Evolutionary conservation across 768 basidiomycete genomes (phyloP).

Genomic region (Gautieria morchelliformis): DNA sequence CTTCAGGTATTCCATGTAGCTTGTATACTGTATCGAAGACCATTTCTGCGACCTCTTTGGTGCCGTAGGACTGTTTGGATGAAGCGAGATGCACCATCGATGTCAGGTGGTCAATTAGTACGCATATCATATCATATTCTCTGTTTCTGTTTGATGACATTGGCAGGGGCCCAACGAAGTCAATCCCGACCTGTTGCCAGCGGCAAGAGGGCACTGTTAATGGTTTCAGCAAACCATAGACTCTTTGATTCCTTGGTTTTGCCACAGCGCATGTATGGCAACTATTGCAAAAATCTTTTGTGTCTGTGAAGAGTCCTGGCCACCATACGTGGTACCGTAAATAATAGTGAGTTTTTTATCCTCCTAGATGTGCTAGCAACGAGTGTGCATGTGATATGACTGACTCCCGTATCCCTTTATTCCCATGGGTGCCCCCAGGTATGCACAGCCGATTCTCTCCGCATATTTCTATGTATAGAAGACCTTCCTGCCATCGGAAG

Average conservation of each 20-base stretch:
- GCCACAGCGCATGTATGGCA: slow-evolving; percentile 14
- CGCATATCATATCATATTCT: slow-evolving; percentile 20
- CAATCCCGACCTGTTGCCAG: slow-evolving; percentile 20
- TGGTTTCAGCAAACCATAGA: slow-evolving; percentile 17
- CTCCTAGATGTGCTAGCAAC: slow-evolving; percentile 18
- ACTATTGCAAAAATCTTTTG: slow-evolving; percentile 17
- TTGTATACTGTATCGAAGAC: slow-evolving; percentile 23
- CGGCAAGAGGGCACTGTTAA: slow-evolving; percentile 8
- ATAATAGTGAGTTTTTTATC: slow-evolving; percentile 17
- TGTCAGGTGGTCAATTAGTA: slow-evolving; percentile 17
- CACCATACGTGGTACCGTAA: slow-evolving; percentile 15
- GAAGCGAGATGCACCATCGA: slow-evolving; percentile 16
- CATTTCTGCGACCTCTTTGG: slow-evolving; percentile 15
- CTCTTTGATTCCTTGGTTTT: slow-evolving; percentile 23
- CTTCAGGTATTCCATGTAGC: slow-evolving; percentile 21
- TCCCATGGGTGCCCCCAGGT: neutral
- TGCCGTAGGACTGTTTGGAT: slow-evolving; percentile 10
- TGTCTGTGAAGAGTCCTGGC: slow-evolving; percentile 10
- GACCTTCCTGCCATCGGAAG: slow-evolving; percentile 6
- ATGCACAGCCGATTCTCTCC: slow-evolving; percentile 10
- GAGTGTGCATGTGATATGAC: slow-evolving; percentile 27
- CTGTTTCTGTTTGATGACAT: slow-evolving; percentile 12
- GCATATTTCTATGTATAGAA: slow-evolving; percentile 8
- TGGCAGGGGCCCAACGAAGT: slow-evolving; percentile 28
- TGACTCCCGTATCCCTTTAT: slow-evolving; percentile 17